phyloP scores from a whole-genome alignment of 495 filamentous ascomycete species.

The Neurospora pannonica region DNA sequence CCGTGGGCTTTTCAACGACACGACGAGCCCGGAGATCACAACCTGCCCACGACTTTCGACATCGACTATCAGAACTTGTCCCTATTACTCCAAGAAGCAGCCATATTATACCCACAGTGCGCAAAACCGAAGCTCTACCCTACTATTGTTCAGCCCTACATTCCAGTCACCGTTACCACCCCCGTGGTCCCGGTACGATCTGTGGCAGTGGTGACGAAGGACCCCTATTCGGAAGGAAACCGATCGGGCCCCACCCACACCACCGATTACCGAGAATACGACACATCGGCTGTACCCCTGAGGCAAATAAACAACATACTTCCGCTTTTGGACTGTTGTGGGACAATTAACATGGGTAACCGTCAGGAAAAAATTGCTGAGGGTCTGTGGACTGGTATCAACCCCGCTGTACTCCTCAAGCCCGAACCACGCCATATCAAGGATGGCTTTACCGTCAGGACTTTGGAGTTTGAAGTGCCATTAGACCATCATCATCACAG shows the following conservation, averaged over 20 bases:
- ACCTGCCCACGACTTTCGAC: not conserved
- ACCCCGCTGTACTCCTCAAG: not conserved
- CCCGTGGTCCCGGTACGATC: not conserved
- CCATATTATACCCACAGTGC: not conserved
- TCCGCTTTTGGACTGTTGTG: not conserved
- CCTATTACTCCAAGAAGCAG: not conserved
- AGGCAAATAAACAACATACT: not conserved
- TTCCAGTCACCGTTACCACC: not conserved
- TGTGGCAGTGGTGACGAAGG: not conserved
- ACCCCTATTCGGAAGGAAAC: not conserved
- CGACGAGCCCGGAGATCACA: not conserved
- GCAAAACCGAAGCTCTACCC: not conserved
- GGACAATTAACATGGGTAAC: not conserved
- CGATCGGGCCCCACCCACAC: not conserved
- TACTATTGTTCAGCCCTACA: not conserved
- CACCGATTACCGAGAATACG: not conserved
- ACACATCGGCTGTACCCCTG: not conserved
- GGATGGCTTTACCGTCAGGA: not conserved
- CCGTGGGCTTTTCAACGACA: not conserved
- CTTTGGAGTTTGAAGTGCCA: conserved; percentile 11
- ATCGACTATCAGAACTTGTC: not conserved
- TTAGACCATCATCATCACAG: conserved; percentile 6
- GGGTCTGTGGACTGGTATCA: not conserved
- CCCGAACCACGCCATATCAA: not conserved
- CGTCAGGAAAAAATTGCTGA: not conserved